Evolutionary conservation across 208 protist species (phyloP).

Genomic region (Naegleria fowleri): DNA sequence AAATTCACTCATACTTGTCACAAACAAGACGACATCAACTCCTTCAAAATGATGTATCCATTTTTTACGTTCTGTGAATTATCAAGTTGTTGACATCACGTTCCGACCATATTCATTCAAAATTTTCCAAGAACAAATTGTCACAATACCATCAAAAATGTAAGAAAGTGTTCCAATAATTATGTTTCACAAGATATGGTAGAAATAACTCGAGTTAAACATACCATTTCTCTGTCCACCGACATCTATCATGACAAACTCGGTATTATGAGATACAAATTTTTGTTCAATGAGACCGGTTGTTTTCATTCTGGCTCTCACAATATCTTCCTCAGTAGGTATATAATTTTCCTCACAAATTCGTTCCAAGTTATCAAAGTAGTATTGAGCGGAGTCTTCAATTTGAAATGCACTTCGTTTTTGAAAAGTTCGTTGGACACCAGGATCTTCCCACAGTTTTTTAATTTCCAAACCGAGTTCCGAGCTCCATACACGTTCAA

Average conservation of each 20-base stretch:
- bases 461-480: slow-evolving; percentile 32
- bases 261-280: neutral
- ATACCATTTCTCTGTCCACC: slow-evolving; percentile 38
- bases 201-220: too few species aligned
- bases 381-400: slow-evolving; percentile 49
- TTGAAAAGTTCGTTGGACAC: slow-evolving; percentile 41
- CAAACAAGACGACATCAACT: slow-evolving; percentile 47
- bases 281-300: slow-evolving; percentile 29
- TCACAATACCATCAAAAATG: too few species aligned
- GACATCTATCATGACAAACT: neutral
- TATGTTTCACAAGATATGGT: too few species aligned
- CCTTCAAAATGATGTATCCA: slow-evolving; percentile 39
- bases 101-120: too few species aligned
- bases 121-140: too few species aligned
- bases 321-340: slow-evolving; percentile 35
- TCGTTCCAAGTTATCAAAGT: slow-evolving; percentile 19
- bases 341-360: slow-evolving; percentile 26
- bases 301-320: slow-evolving; percentile 21
- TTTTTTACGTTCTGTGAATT: slow-evolving; percentile 31
- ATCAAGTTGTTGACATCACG: neutral
- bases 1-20: slow-evolving; percentile 54
- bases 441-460: slow-evolving; percentile 15
- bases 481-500: neutral
- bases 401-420: slow-evolving; percentile 48
- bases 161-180: too few species aligned